Evolutionary conservation across 768 basidiomycete genomes (phyloP), one percentile per base, ranked within the genome.

Genomic region (Pleurotus eryngii): DNA sequence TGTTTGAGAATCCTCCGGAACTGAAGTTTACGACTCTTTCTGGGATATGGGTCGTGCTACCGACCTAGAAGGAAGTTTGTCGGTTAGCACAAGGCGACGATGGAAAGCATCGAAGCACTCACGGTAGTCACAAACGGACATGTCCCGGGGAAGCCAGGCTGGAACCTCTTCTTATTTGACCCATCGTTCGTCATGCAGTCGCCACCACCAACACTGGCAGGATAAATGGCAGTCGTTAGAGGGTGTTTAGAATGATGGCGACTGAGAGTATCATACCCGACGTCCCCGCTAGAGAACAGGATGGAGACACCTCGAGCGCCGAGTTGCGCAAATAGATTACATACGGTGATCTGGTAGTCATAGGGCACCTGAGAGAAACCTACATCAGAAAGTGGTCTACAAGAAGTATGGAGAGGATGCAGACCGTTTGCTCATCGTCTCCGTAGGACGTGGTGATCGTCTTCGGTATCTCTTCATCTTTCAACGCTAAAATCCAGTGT

Each of bases 391-490:
- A 15, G 53, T 35, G 30, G 30, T 35, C 57, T 12, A 20, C 9
- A 30, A 50, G 17, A 53, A 7, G 14, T 35, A 17, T 3, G 38
- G 20, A 30, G 49, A 20, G 11, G 38, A 14, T 20, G 5, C 46
- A 46, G 26, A 43, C 11, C 22, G 38, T 57, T 53, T 27, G 56
- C 55, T 84, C 84, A 46, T 80, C 72, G 40, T 81, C 79, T 0
- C 73, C 78, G 60, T 85, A 84, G 56, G 77, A 79, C 0, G 79
- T 83, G 0, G 81, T 76, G 37, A 85, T 79, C 0, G 77, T 74
- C 62, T 77, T 74, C 7, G 82, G 81, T 1, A 77, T 65, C 39
- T 54, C 51, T n/a, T 43, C 14, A 61, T 65, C 4, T 65, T 56
- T 15, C 76, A 54, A 72, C 12, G 62, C 60, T 0, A 74, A 61